A percentile compares a stretch with the other conserved stretches of the same genome.
Conservation (phyloP, 2,329 filamentous ascomycete species). For the Juglanconis sp. region DNA sequence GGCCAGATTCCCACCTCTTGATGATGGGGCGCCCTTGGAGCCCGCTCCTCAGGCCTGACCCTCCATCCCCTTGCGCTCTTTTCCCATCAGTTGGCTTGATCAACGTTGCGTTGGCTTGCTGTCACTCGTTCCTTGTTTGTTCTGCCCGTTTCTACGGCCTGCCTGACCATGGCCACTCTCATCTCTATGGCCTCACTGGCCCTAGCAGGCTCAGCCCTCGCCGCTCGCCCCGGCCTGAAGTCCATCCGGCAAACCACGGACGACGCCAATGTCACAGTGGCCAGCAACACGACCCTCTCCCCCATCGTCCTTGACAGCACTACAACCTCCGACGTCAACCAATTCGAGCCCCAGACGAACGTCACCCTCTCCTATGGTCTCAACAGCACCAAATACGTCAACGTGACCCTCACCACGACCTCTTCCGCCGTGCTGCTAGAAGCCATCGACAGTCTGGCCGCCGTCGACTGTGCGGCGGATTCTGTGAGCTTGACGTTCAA, state of each 20-base stretch:
- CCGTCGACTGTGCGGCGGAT: slow-evolving; percentile 6
- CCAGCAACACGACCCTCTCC: slow-evolving; percentile 9
- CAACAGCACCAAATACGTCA: slow-evolving; percentile 3
- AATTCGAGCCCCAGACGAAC: not conserved
- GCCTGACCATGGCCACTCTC: not conserved
- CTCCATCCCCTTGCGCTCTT: not conserved
- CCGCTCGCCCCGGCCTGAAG: not conserved
- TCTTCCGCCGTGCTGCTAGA: slow-evolving; percentile 8
- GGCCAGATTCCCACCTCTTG: not conserved
- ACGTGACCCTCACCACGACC: slow-evolving; percentile 2
- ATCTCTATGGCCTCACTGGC: slow-evolving; percentile 4
- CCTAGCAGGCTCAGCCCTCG: slow-evolving; percentile 1
- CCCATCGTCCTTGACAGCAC: slow-evolving; percentile 1
- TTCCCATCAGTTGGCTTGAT: not conserved
- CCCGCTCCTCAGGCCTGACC: not conserved
- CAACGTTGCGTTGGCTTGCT: not conserved
- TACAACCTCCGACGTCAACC: not conserved
- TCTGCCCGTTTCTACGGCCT: not conserved
- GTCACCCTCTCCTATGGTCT: slow-evolving; percentile 9
- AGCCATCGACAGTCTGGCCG: slow-evolving; percentile 1
- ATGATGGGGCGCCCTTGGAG: not conserved
- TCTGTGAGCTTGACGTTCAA: slow-evolving; percentile 7
- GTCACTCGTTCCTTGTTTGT: not conserved
- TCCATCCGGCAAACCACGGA: slow-evolving; percentile 1
- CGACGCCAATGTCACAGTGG: not conserved